A percentile compares a stretch with the other conserved stretches of the same genome.
Conservation (phyloP, 345 rosid species). For the Acer negundo region DNA sequence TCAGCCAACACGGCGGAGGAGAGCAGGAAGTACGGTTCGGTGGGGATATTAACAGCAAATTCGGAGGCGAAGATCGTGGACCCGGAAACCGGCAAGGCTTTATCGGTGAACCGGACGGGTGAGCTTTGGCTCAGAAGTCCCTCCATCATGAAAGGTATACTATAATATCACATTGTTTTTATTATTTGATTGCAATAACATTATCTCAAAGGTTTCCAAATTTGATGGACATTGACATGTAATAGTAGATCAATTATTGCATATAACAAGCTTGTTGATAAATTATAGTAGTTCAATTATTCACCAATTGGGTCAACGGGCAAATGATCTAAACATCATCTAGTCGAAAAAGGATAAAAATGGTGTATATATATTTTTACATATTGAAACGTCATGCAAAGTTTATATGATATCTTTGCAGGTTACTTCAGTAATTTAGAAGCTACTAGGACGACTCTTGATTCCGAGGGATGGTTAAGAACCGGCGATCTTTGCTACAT, state of each 20-base stretch:
- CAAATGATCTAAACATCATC: too few species aligned
- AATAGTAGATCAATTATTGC: too few species aligned
- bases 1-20: conserved; percentile 61
- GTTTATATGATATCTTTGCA: conserved; percentile 14
- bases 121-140: conserved; percentile 81
- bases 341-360: too few species aligned
- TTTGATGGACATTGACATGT: too few species aligned
- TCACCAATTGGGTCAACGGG: too few species aligned
- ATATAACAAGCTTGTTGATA: too few species aligned
- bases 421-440: conserved; percentile 80
- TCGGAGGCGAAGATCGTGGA: conserved; percentile 75
- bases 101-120: conserved; percentile 56
- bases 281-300: too few species aligned
- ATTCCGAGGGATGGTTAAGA: conserved; percentile 86
- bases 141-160: conserved; percentile 64
- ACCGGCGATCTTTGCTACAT: conserved; percentile 91
- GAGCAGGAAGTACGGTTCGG: conserved; percentile 70
- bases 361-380: too few species aligned
- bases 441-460: conserved; percentile 73
- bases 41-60: conserved; percentile 58
- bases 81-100: conserved; percentile 49
- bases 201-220: too few species aligned
- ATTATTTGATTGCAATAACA: too few species aligned
- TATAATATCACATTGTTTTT: too few species aligned
- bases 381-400: neutral